Percentiles rank a stretch among this genome's conserved stretches.
phyloP scores from a whole-genome alignment of 371 early-diverging fungal species.

The Haplosporangium sp. region DNA sequence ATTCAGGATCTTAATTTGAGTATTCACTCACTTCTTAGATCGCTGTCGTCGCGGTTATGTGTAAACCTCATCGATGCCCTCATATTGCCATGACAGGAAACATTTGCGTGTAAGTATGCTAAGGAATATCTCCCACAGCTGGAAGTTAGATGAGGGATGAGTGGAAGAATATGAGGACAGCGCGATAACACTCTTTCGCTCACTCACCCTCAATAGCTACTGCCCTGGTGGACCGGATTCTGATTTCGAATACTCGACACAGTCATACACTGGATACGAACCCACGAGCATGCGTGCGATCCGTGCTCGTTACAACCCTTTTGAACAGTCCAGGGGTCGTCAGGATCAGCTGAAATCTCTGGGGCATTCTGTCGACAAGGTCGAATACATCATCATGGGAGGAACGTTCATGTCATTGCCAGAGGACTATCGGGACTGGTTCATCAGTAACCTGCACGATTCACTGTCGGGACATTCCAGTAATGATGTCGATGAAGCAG shows the following conservation, averaged over 20 bases:
- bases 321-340: conserved; percentile 97
- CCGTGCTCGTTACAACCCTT: conserved; percentile 98
- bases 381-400: conserved; percentile 99
- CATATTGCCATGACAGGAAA: conserved; percentile 99
- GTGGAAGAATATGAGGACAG: no score
- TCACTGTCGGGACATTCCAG: conserved; percentile 96
- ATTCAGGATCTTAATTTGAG: neutral
- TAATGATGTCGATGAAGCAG: conserved; percentile 97
- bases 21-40: conserved; percentile 63
- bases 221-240: conserved; percentile 99
- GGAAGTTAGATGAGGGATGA: neutral
- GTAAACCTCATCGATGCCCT: conserved; percentile 99
- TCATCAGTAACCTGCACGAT: conserved; percentile 98
- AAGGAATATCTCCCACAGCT: no score
- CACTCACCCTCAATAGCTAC: conserved; percentile 66
- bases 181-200: no score
- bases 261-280: conserved; percentile 99
- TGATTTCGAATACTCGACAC: conserved; percentile 99
- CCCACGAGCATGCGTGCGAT: conserved; percentile 99
- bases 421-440: conserved; percentile 97
- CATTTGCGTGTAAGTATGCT: conserved; percentile 92
- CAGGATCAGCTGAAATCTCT: conserved; percentile 96
- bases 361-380: conserved; percentile 98
- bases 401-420: conserved; percentile 99
- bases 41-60: conserved; percentile 99